Evolutionary conservation across 192 early-diverging fungal species (phyloP), one percentile per base, ranked within the genome.

Genomic region (Irineochytrium annulatum): DNA sequence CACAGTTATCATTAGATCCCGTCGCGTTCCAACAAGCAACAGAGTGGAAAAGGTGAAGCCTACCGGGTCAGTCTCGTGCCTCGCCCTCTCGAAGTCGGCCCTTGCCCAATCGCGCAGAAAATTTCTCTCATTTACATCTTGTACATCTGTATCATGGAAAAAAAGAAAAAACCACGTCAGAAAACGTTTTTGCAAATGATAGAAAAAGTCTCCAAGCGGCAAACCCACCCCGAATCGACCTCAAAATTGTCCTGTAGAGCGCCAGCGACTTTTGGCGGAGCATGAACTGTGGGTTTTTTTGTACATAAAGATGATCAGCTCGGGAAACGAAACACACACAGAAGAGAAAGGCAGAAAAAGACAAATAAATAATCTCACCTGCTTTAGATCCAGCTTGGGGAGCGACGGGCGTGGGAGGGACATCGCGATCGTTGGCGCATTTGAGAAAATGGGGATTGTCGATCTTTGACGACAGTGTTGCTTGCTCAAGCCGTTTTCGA

Each of bases 31-130:
- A n/a, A n/a, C n/a, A n/a, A n/a, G n/a, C n/a, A n/a, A n/a, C n/a
- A n/a, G n/a, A n/a, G n/a, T n/a, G 17, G n/a, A 56, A 13, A n/a
- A n/a, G 16, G 17, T 19, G n/a, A 2, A 41, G n/a, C 26, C 27
- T 41, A 60, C 58, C 1, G 58, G n/a, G 49, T 60, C 58, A 29
- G 41, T 45, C 16, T 49, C 44, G 31, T 22, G 28, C 17, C 58
- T 6, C 1, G 58, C 1, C n/a, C 29, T 24, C 6, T 60, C 44
- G 30, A 60, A 60, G 35, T 60, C 58, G 1, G 58, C 8, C 1
- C 58, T 43, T 26, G 58, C 58, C 58, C 58, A 60, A 5, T 60
- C 44, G 6, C 44, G 43, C 16, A 60, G 33, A 32, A 49, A 60
- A 14, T 49, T 24, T 4, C 58, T 43, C 28, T 60, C 58, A 17